Base-by-base conservation (phyloP, 768 basidiomycete genomes). In the Hygrophorus pudorinus region DNA sequence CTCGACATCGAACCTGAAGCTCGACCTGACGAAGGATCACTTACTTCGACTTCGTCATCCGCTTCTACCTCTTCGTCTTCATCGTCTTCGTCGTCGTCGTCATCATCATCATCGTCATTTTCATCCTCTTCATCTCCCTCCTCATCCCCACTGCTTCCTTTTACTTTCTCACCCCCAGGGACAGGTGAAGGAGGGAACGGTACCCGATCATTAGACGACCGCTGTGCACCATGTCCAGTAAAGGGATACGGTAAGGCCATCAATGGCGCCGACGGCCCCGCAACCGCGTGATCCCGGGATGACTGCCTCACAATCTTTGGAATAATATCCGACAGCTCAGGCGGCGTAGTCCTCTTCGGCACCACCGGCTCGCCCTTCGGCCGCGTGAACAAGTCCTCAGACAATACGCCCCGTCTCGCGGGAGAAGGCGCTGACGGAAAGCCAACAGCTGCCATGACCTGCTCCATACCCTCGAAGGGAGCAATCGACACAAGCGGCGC, bases 1-100 rank as follows among this genome's bases (percentile, higher is more conserved):
- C 82, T 85, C 2, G 87, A 90, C 79, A 91, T 79, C 6, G 88
- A 90, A 14, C 78, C 84, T 0, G 85, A 86, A 4, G 76, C 81
- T 13, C 79, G 71, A 33, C 76, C 77, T 3, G 78, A 73, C 0
- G 80, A 79, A 3, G 66, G 72, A 1, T 65, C 75, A 10, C 68
- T 73, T 1, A 59, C 67, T 1, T 63, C 70, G 0, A 67, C 67
- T 0, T 67, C 71, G 0, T 62, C 67, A 4, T 68, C 68, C 0
- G 59, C 62, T 3, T 57, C 59, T 1, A 59, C 60, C 0, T 58
- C 56, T 0, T 56, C 59, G 0, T 58, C 62, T 1, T 59, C 59
- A 0, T 54, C 55, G 0, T 59, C 55, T 0, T 51, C 57, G 5
- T 63, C 60, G 20, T 54, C 51, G n/a, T 49, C 57, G 11, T 56